These are phyloP conservation scores for Mycosphaerella sp. DNA, from an alignment of 2,329 filamentous ascomycete genomes.

Conservation along the genomic window DNA sequence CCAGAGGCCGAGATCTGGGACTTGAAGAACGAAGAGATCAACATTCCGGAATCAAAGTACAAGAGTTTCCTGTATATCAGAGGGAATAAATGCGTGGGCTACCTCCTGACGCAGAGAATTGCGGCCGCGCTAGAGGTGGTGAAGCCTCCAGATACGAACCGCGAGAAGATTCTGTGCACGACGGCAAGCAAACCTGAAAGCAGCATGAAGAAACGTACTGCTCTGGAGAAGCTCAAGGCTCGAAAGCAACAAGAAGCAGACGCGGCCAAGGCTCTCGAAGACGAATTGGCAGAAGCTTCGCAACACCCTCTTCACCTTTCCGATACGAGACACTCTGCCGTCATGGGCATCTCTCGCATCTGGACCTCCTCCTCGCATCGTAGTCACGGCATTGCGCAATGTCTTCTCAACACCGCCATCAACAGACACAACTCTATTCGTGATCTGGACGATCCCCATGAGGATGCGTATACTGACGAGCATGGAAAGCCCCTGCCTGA, in stretches of 20 bases:
- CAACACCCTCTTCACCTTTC: conserved; percentile 23
- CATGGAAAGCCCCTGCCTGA: not conserved
- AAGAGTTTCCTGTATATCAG: conserved; percentile 57
- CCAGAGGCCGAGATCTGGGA: conserved; percentile 53
- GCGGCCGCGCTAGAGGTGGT: conserved; percentile 50
- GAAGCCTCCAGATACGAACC: conserved; percentile 11
- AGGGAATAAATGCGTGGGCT: conserved; percentile 55
- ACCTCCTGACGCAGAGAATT: conserved; percentile 57
- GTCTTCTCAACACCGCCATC: conserved; percentile 45
- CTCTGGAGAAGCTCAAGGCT: conserved; percentile 22
- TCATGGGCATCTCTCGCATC: conserved; percentile 59
- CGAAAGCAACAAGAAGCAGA: conserved; percentile 20
- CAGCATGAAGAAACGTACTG: conserved; percentile 11
- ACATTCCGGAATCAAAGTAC: conserved; percentile 41
- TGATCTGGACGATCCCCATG: not conserved
- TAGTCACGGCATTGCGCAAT: conserved; percentile 51
- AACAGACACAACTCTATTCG: conserved; percentile 16
- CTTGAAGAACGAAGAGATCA: conserved; percentile 30
- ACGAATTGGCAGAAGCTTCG: conserved; percentile 13
- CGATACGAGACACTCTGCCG: conserved; percentile 34
- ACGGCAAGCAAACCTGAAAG: conserved; percentile 8
- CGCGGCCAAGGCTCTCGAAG: conserved; percentile 1
- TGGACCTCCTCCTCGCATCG: conserved; percentile 56
- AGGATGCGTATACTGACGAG: not conserved
- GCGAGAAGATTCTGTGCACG: not conserved